These are phyloP conservation scores for Citrus trifoliata DNA, from an alignment of 345 rosid genomes.

Conservation along the genomic window DNA sequence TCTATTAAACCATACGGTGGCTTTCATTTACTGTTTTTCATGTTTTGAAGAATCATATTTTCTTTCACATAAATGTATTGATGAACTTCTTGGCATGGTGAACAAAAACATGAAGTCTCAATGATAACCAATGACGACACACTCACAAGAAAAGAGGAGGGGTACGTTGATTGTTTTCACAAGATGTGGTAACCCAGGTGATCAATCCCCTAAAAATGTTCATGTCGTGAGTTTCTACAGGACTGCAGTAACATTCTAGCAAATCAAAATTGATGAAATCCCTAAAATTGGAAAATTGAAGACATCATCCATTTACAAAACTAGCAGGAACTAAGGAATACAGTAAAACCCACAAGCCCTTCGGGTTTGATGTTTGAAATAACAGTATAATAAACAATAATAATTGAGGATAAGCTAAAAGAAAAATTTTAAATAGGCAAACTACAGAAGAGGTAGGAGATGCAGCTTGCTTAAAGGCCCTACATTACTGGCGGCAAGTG, in stretches of 20 bases:
- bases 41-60: not conserved
- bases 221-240: no score
- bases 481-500: not conserved
- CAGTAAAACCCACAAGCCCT: no score
- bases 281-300: not conserved
- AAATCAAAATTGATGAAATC: no score
- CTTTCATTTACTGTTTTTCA: not conserved
- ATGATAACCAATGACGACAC: no score
- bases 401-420: not conserved
- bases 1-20: not conserved
- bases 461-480: not conserved
- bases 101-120: not conserved
- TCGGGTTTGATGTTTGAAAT: conserved; percentile 4
- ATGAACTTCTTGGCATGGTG: not conserved
- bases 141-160: no score
- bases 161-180: no score
- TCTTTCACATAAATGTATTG: not conserved
- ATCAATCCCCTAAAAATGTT: no score
- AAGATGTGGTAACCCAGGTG: no score
- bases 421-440: not conserved
- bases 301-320: not conserved
- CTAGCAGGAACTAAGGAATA: not conserved
- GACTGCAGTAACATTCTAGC: no score
- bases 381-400: conserved; percentile 8
- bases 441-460: not conserved